Base-by-base conservation (phyloP, 2,329 filamentous ascomycete genomes). In the Neopestalotiopsis sp. region DNA sequence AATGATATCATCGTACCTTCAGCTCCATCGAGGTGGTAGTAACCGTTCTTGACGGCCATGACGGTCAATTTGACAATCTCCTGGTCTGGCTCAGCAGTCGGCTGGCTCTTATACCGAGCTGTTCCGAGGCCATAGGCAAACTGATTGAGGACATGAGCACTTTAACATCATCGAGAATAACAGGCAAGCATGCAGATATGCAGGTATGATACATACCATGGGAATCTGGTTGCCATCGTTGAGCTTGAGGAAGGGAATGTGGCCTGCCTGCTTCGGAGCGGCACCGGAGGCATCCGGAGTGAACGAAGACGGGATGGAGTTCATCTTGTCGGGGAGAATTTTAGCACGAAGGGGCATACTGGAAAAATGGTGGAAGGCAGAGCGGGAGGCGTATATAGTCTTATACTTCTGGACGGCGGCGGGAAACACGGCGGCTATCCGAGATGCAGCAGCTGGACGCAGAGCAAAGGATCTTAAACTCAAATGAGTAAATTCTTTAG, bases 201-300 rank as follows among this genome's bases (percentile, higher is more conserved):
- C 3, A 28, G 24, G 24, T 28, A 28, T 57, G 34, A 1, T 57
- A 65, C 32, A 14, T 81, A 91, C 89, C 84, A 92, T 86, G 12
- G 92, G 92, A 66, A 95, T 92, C 69, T 89, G 86, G 70, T 89
- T 88, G 70, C 91, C 92, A 82, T 95, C 91, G 73, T 92, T 93
- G 68, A 95, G 84, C 81, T 91, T 92, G 67, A 94, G 79, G 67
- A 79, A 83, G 1, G 90, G 90, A 53, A 91, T 78, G 65, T 79
- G 79, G 1, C 75, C 74, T 12, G 75, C 69, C 74, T 84, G 82
- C 76, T 84, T 83, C 13, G 82, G 79, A n/a, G 76, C 68, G 5
- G 72, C 71, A n/a, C 80, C 81, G 61, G 80, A 80, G 28, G 81
- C 78, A 70, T 81, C 77, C 28, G 82, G 80, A 66, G 79, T 77